phyloP scores from a whole-genome alignment of 2,329 filamentous ascomycete species.

The Sclerotinia nivalis region DNA sequence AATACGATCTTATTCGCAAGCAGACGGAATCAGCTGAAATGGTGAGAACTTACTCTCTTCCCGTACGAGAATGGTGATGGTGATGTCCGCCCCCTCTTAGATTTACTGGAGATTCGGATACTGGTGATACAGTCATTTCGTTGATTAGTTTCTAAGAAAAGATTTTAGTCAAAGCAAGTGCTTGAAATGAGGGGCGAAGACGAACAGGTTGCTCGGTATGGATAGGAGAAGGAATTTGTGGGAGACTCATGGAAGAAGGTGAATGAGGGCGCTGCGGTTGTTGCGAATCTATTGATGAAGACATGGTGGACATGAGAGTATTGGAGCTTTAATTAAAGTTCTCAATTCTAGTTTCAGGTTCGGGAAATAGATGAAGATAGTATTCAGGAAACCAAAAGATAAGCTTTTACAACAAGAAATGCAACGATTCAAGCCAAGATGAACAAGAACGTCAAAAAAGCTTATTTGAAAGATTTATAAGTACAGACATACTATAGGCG shows the following conservation, averaged over 20 bases:
- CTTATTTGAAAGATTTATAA: background rate
- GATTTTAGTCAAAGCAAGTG: background rate
- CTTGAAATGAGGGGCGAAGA: background rate
- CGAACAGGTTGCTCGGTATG: background rate
- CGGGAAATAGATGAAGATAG: background rate
- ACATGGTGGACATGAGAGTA: background rate
- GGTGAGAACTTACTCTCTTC: background rate
- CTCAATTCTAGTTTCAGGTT: too few species aligned
- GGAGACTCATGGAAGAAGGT: background rate
- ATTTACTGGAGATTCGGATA: background rate
- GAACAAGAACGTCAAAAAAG: background rate
- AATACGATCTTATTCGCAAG: background rate
- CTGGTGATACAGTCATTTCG: background rate
- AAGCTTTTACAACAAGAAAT: background rate
- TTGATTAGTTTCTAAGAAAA: background rate
- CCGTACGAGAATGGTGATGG: background rate
- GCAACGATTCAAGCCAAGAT: background rate
- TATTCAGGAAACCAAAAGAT: background rate
- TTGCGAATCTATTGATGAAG: background rate
- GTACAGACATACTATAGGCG: background rate
- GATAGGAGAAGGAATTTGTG: background rate
- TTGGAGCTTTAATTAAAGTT: background rate
- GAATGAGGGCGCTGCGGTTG: background rate
- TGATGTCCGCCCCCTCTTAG: conserved; percentile 8
- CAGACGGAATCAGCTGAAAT: too few species aligned